These are phyloP conservation scores for Barnettozyma pratensis DNA, from an alignment of 805 yeast species.

Conservation along the genomic window DNA sequence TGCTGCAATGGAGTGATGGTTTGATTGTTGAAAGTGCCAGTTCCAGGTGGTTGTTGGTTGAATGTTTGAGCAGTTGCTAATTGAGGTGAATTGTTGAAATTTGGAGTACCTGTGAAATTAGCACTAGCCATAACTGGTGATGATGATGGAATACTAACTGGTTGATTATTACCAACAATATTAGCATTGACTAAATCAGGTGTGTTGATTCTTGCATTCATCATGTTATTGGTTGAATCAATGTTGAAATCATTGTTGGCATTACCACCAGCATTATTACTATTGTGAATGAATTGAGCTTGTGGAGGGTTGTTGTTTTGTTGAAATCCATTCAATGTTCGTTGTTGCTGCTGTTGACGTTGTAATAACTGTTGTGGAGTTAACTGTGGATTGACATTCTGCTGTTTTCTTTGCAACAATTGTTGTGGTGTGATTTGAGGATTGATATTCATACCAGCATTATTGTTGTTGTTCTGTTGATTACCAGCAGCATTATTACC, in stretches of 20 bases:
- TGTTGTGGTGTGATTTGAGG: slow-evolving; percentile 27
- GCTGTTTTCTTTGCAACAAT: slow-evolving; percentile 25
- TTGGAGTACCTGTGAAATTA: slow-evolving; percentile 6
- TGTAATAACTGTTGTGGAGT: slow-evolving; percentile 26
- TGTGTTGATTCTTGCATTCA: slow-evolving; percentile 5
- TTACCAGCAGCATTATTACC: not conserved
- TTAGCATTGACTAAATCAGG: slow-evolving; percentile 8
- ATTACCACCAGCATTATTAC: not conserved
- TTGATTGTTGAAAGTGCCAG: slow-evolving; percentile 5
- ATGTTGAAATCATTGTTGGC: not conserved
- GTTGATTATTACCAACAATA: not conserved
- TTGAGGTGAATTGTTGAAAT: slow-evolving; percentile 11
- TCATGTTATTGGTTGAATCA: not conserved
- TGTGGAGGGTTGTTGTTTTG: slow-evolving; percentile 4
- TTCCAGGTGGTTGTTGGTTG: slow-evolving; percentile 4
- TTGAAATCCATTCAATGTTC: slow-evolving; percentile 1
- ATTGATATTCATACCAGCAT: slow-evolving; percentile 1
- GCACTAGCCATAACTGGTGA: slow-evolving; percentile 8
- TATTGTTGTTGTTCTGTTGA: not conserved
- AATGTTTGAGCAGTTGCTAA: slow-evolving; percentile 2
- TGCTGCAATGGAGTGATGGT: not conserved
- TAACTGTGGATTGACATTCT: slow-evolving; percentile 11
- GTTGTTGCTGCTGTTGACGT: slow-evolving; percentile 19
- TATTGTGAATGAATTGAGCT: slow-evolving; percentile 5
- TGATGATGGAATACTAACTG: not conserved